Evolutionary conservation across 192 early-diverging fungal genomes (phyloP).

Genomic region (Oehlia diaphana): DNA sequence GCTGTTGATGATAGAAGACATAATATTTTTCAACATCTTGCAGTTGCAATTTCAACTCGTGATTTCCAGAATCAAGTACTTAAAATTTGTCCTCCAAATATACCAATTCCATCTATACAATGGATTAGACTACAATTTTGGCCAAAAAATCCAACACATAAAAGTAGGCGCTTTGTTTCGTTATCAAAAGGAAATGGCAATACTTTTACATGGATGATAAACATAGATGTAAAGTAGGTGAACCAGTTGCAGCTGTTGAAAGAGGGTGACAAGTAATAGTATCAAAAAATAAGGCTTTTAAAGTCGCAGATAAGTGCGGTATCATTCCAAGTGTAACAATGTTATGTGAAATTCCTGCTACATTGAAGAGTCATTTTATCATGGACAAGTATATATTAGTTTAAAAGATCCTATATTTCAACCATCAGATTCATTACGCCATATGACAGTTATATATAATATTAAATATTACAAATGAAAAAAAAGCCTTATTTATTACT

Average conservation of each 20-base stretch:
- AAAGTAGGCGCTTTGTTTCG: too few species aligned
- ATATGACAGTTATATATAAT: neutral
- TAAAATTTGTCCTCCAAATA: neutral
- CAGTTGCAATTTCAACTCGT: neutral
- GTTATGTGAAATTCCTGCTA: neutral
- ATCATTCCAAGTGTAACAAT: neutral
- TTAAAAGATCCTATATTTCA: neutral
- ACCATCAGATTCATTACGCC: neutral
- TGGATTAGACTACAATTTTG: neutral
- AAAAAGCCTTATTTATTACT: neutral
- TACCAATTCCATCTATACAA: neutral
- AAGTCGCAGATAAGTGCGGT: neutral
- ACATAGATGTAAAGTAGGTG: too few species aligned
- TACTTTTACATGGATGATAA: too few species aligned
- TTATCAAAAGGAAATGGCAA: too few species aligned
- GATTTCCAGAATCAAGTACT: neutral
- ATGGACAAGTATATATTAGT: neutral
- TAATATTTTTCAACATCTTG: neutral
- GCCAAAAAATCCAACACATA: neutral
- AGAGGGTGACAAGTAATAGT: too few species aligned
- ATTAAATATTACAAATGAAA: neutral
- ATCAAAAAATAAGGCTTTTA: too few species aligned
- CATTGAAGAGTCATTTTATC: neutral
- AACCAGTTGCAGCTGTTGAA: too few species aligned
- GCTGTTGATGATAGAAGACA: neutral